Evolutionary conservation across 495 filamentous ascomycete species (phyloP).

Genomic region (Penicillium desertorum): DNA sequence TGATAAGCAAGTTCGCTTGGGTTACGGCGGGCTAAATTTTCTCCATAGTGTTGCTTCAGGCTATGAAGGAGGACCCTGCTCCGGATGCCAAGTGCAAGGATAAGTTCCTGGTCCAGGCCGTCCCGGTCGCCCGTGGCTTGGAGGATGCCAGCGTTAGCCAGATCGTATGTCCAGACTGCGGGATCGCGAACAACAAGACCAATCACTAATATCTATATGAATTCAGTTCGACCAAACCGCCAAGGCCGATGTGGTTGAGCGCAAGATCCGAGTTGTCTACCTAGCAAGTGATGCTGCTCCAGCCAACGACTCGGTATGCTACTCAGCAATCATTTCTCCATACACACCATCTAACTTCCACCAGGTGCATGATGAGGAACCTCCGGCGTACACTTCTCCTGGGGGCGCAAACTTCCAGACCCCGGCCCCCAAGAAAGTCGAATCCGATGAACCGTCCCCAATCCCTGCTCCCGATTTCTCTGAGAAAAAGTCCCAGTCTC

Average conservation of each 20-base stretch:
- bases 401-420: slow-evolving; percentile 50
- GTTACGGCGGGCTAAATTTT: slow-evolving; percentile 16
- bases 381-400: slow-evolving; percentile 59
- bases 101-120: slow-evolving; percentile 97
- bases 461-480: slow-evolving; percentile 45
- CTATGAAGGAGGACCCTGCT: slow-evolving; percentile 94
- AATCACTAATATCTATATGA: slow-evolving; percentile 19
- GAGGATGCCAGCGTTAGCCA: slow-evolving; percentile 75
- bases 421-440: slow-evolving; percentile 42
- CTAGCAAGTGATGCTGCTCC: slow-evolving; percentile 56
- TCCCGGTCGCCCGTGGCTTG: slow-evolving; percentile 77
- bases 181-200: background rate
- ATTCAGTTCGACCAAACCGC: slow-evolving; percentile 67
- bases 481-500: slow-evolving; percentile 45
- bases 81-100: slow-evolving; percentile 85
- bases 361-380: slow-evolving; percentile 43
- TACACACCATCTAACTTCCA: slow-evolving; percentile 12
- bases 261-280: slow-evolving; percentile 93
- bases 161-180: slow-evolving; percentile 59
- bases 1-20: slow-evolving; percentile 8
- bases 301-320: slow-evolving; percentile 51
- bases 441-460: slow-evolving; percentile 34
- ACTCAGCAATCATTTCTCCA: background rate
- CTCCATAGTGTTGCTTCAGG: slow-evolving; percentile 80
- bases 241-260: slow-evolving; percentile 78